Evolutionary conservation across 2,329 filamentous ascomycete species (phyloP), one percentile per base, ranked within the genome.

Genomic region (Penicillium sp.): DNA sequence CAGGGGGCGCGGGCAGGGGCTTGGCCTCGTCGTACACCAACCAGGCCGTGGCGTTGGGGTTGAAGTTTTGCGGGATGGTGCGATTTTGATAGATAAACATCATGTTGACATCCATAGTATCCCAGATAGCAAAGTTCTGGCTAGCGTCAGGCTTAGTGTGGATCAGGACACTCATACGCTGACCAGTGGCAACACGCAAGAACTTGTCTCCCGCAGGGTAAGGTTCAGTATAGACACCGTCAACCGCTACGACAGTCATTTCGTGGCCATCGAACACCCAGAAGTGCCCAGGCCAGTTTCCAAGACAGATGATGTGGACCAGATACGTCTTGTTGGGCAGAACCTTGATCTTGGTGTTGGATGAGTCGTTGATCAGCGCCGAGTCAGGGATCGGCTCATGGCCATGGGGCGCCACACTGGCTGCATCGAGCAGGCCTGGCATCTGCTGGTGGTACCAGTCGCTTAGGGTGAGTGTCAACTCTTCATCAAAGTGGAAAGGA

Each of bases 371-470:
- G 65, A 88, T 77, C 38, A 90, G 73, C 1, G 82, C 80, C 4
- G 81, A 74, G 34, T 88, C 70, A 0, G 86, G 86, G 1, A 88
- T 75, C 0, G 84, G 83, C 60, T 86, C 76, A 3, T 71, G 69
- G 9, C 79, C 79, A n/a, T 69, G 72, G 6, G 72, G 73, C 43
- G 70, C 62, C 35, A 70, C 56, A 44, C 68, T 74, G 39, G 78
- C 63, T 53, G 38, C 50, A 3, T 68, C 61, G 40, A 77, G 67
- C 3, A 81, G 66, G 2, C 62, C 61, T 0, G 71, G 68, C 70
- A 80, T 78, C 57, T 80, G 69, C 21, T 76, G 68, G 51, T 88
- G 84, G 59, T 88, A 87, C 84, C 84, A 82, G 65, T 88, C 84
- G 0, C 81, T 83, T 17, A 87, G 69, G 0, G 81, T 84, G 24